These are phyloP conservation scores for Amanita rimosa DNA, from an alignment of 768 basidiomycete genomes.

Conservation along the genomic window DNA sequence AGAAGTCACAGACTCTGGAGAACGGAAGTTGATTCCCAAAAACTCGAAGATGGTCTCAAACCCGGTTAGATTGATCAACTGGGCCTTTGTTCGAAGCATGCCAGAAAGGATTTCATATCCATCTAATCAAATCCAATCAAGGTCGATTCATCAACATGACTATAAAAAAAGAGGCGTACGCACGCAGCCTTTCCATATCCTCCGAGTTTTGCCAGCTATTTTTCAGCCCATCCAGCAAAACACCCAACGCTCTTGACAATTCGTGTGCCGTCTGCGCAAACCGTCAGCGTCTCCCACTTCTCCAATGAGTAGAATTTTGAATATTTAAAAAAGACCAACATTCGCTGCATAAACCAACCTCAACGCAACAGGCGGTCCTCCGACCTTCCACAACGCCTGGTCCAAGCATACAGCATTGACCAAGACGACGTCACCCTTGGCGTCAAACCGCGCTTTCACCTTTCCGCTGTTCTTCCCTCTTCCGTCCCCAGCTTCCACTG, in stretches of 20 bases:
- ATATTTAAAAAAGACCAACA: conserved; percentile 27
- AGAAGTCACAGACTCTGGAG: conserved; percentile 54
- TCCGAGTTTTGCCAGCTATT: conserved; percentile 91
- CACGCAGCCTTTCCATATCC: conserved; percentile 85
- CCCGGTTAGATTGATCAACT: conserved; percentile 65
- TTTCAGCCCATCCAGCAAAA: conserved; percentile 67
- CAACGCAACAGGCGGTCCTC: conserved; percentile 67
- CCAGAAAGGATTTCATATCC: conserved; percentile 82
- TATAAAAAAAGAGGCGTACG: background rate
- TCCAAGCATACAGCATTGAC: conserved; percentile 61
- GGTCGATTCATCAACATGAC: background rate
- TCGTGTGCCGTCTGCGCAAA: conserved; percentile 57
- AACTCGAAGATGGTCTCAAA: conserved; percentile 83
- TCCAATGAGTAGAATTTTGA: too few species aligned
- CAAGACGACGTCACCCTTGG: conserved; percentile 44
- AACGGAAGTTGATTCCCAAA: conserved; percentile 73
- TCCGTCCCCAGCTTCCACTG: background rate
- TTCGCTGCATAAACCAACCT: conserved; percentile 67
- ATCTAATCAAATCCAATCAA: conserved; percentile 29
- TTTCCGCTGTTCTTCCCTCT: conserved; percentile 4
- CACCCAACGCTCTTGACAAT: conserved; percentile 56
- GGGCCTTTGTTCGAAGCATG: conserved; percentile 60
- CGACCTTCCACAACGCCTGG: conserved; percentile 69
- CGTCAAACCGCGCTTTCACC: conserved; percentile 11
- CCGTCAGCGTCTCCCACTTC: background rate